Base-by-base conservation (phyloP, 2,329 filamentous ascomycete genomes). In the Clarireedia sp. region DNA sequence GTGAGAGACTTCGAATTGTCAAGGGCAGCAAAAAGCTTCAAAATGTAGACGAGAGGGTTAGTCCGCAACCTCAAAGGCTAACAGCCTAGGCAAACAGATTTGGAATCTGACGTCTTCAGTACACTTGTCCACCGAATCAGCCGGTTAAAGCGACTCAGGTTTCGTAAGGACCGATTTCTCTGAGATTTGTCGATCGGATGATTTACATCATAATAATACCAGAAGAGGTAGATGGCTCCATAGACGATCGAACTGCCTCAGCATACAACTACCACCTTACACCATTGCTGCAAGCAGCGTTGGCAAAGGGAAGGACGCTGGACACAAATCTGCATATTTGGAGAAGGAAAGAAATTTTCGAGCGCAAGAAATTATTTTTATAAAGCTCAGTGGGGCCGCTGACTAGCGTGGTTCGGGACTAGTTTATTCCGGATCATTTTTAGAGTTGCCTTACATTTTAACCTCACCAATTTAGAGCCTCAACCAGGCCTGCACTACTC, bases 121-220 rank as follows among this genome's bases (percentile, higher is more conserved):
- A 71, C 70, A 74, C 72, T 70, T 70, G 74, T 75, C 74, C 75
- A 76, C 80, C 78, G 80, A 82, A 80, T 89, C 85, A 86, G 75
- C 77, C 79, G 78, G 73, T 75, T 65, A 75, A 71, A 73, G 80
- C 84, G 84, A 88, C 82, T 81, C 79, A 81, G 80, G 81, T 79
- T 78, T 74, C 75, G 57, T 73, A 72, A 75, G 74, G 72, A 76
- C 77, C 74, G 73, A 75, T 94, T 81, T 68, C 72, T 96, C 86
- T 95, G 72, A 89, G 86, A 94, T 85, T 88, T 94, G 90, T 95
- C 89, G 87, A 90, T 89, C 83, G 86, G 87, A 91, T 77, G 74
- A 89, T 87, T 84, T 80, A 87, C 86, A 90, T 82, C 87, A 90
- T 37, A 54, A 33, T 33, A 51, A 37, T 61, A 60, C 59, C 62